phyloP scores from a whole-genome alignment of 2,329 filamentous ascomycete genomes.

The Tolypocladium amazonense region DNA sequence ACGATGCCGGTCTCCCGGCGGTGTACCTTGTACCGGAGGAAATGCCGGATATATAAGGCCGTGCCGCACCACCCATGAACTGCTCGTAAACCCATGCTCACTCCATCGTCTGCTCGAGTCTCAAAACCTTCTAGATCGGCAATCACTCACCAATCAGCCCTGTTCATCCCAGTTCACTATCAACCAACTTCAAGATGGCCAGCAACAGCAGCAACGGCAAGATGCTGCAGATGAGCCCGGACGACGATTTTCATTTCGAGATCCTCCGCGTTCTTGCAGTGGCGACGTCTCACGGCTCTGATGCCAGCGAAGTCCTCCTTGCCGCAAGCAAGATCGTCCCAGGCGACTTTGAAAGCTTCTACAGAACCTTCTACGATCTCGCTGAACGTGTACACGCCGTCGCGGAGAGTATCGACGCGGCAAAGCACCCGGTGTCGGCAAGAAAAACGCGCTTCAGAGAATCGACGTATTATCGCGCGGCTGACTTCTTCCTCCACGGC shows the following conservation, averaged over 20 bases:
- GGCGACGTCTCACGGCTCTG: conserved; percentile 4
- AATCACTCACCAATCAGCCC: not conserved
- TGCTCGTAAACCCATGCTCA: not conserved
- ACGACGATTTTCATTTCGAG: conserved; percentile 12
- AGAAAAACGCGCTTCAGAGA: conserved; percentile 22
- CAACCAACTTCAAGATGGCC: not conserved
- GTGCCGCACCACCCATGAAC: not conserved
- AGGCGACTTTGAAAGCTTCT: conserved; percentile 13
- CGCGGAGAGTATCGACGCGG: conserved; percentile 8
- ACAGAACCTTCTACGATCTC: conserved; percentile 10
- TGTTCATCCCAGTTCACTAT: not conserved
- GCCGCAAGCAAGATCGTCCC: conserved; percentile 14
- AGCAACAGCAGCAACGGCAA: not conserved
- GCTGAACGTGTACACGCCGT: conserved; percentile 10
- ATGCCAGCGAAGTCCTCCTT: conserved; percentile 21
- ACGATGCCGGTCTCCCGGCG: not conserved
- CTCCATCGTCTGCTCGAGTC: not conserved
- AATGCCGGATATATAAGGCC: not conserved
- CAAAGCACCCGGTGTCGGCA: conserved; percentile 14
- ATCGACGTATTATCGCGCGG: conserved; percentile 28
- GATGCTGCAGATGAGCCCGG: conserved; percentile 9
- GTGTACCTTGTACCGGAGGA: not conserved
- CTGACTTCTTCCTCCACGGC: conserved; percentile 30
- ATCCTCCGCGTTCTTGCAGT: conserved; percentile 10
- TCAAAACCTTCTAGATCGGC: not conserved